Evolutionary conservation across 2,329 filamentous ascomycete genomes (phyloP).

Genomic region (Beauveria pseudobassiana): DNA sequence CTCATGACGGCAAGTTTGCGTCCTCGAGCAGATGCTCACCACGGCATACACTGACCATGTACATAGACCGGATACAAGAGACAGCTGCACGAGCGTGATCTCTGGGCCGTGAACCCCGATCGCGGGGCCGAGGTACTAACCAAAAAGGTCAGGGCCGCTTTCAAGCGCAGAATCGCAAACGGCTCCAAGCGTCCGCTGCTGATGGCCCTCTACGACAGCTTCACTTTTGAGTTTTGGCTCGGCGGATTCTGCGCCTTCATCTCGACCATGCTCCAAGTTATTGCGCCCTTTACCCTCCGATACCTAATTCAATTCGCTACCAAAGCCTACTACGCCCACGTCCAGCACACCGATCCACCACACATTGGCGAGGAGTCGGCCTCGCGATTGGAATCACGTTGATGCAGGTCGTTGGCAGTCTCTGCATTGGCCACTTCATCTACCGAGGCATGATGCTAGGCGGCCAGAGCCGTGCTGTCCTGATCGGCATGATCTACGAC

Average conservation of each 20-base stretch:
- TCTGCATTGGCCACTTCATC: constrained; percentile 84
- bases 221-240: constrained; percentile 75
- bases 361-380: constrained; percentile 66
- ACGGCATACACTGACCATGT: background rate
- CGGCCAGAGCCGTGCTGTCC: constrained; percentile 69
- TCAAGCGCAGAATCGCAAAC: constrained; percentile 57
- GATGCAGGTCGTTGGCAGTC: constrained; percentile 78
- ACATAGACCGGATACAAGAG: constrained; percentile 73
- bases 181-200: constrained; percentile 68
- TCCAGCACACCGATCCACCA: constrained; percentile 46
- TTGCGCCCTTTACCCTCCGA: constrained; percentile 77
- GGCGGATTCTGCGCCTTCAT: constrained; percentile 71
- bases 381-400: constrained; percentile 74
- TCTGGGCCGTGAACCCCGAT: constrained; percentile 82
- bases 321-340: constrained; percentile 64
- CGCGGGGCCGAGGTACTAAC: constrained; percentile 66
- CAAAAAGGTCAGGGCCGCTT: constrained; percentile 56
- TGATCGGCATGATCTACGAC: constrained; percentile 84
- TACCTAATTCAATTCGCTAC: constrained; percentile 82
- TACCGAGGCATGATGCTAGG: constrained; percentile 89
- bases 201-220: constrained; percentile 79
- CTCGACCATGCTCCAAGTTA: constrained; percentile 68
- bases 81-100: constrained; percentile 72
- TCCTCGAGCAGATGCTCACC: constrained; percentile 1
- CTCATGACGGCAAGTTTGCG: constrained; percentile 62